Evolutionary conservation across 2,329 filamentous ascomycete genomes (phyloP).

Genomic region (Pseudocercospora crystallina): DNA sequence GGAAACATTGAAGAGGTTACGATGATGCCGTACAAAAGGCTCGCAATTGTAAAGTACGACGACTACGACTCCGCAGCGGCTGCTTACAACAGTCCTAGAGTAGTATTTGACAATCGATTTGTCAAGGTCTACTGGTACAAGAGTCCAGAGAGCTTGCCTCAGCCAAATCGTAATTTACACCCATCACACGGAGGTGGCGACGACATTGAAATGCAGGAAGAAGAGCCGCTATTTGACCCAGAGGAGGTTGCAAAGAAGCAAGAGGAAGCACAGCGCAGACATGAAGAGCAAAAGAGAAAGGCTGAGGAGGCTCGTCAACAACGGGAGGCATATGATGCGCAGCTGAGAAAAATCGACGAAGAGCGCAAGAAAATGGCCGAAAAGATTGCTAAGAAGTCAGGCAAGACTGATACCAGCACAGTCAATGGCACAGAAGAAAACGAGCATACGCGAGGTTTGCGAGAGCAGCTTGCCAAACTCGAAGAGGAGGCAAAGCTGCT

Average conservation of each 20-base stretch:
- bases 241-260: slow-evolving; percentile 69
- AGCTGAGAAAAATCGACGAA: slow-evolving; percentile 62
- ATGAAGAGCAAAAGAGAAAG: slow-evolving; percentile 65
- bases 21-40: slow-evolving; percentile 64
- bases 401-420: slow-evolving; percentile 23
- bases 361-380: slow-evolving; percentile 64
- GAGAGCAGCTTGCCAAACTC: slow-evolving; percentile 69
- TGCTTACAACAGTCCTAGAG: slow-evolving; percentile 74
- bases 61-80: slow-evolving; percentile 65
- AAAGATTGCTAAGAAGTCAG: slow-evolving; percentile 59
- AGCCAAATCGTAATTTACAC: neutral
- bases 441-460: slow-evolving; percentile 63
- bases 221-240: slow-evolving; percentile 62
- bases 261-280: slow-evolving; percentile 67
- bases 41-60: slow-evolving; percentile 70
- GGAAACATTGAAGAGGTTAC: slow-evolving; percentile 64
- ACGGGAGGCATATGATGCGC: slow-evolving; percentile 64
- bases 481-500: slow-evolving; percentile 70
- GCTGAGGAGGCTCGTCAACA: slow-evolving; percentile 63
- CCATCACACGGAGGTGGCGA: slow-evolving; percentile 15
- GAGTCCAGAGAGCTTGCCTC: slow-evolving; percentile 34
- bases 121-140: slow-evolving; percentile 81
- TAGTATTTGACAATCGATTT: slow-evolving; percentile 81
- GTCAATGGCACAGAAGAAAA: slow-evolving; percentile 29
- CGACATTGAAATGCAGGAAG: slow-evolving; percentile 29